Percentiles rank a stretch among this genome's conserved stretches.
phyloP scores from a whole-genome alignment of 768 basidiomycete genomes.

The Grammothele lineata region DNA sequence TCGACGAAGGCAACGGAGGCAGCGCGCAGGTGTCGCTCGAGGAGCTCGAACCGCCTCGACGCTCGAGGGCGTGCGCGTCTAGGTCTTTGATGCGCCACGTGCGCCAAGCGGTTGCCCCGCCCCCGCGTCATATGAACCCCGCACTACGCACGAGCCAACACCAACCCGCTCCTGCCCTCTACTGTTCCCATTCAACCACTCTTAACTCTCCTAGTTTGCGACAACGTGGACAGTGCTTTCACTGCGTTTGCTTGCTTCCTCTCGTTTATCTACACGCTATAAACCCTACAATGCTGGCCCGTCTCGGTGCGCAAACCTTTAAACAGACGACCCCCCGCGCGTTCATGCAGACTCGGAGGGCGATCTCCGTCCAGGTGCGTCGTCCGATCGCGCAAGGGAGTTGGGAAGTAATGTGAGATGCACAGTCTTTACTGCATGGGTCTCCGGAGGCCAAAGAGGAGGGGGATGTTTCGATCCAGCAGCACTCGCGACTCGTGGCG shows the following conservation, averaged over 20 bases:
- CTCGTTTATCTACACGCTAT: conserved; percentile 1
- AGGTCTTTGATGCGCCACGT: too few species aligned
- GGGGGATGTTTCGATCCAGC: conserved; percentile 68
- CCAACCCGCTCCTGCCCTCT: too few species aligned
- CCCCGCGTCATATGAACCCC: too few species aligned
- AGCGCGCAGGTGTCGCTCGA: too few species aligned
- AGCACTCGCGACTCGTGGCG: conserved; percentile 87
- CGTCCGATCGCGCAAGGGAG: conserved; percentile 15
- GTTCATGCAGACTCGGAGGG: conserved; percentile 15
- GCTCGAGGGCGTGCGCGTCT: too few species aligned
- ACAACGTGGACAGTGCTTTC: neutral
- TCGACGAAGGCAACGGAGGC: too few species aligned
- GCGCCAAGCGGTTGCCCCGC: too few species aligned
- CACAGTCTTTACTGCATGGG: conserved; percentile 87
- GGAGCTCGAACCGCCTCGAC: too few species aligned
- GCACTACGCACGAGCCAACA: neutral
- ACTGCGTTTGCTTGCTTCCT: neutral
- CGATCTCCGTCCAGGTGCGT: conserved; percentile 31
- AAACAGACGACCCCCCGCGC: conserved; percentile 9
- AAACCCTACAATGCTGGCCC: conserved; percentile 20
- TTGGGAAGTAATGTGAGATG: conserved; percentile 18
- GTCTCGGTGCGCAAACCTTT: conserved; percentile 17
- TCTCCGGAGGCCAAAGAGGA: conserved; percentile 84
- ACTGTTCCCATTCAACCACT: too few species aligned
- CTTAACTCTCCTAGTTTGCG: too few species aligned